phyloP scores from a whole-genome alignment of 2,329 filamentous ascomycete species.

The Epichloe brachyelytri region DNA sequence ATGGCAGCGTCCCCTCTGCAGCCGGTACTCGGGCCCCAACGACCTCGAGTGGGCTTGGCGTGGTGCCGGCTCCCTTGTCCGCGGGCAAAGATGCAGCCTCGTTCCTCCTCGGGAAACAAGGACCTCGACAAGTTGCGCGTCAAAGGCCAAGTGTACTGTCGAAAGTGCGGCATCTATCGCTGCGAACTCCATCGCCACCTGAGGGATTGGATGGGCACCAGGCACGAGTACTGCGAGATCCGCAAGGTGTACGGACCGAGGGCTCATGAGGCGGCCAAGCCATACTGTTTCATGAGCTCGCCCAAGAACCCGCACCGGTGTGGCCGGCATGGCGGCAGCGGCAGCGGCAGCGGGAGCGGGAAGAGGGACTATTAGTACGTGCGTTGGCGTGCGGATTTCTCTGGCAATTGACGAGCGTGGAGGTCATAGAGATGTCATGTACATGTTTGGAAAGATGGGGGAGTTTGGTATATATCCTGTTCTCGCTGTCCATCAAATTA shows the following conservation, averaged over 20 bases:
- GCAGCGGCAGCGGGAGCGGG: neutral
- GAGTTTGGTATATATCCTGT: too few species aligned
- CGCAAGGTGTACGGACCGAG: slow-evolving; percentile 41
- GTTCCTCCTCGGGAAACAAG: slow-evolving; percentile 6
- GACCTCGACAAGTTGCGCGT: slow-evolving; percentile 36
- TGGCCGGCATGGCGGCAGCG: slow-evolving; percentile 35
- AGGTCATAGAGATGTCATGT: too few species aligned
- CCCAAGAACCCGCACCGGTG: slow-evolving; percentile 46
- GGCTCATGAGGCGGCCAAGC: slow-evolving; percentile 32
- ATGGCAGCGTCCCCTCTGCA: slow-evolving; percentile 42
- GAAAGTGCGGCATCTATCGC: slow-evolving; percentile 46
- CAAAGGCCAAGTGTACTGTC: slow-evolving; percentile 47
- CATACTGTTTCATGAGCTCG: slow-evolving; percentile 46
- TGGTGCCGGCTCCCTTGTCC: slow-evolving; percentile 33
- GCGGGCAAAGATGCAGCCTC: slow-evolving; percentile 7
- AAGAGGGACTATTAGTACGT: slow-evolving; percentile 5
- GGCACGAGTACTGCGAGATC: slow-evolving; percentile 47
- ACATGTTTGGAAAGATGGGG: too few species aligned
- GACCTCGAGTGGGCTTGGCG: slow-evolving; percentile 53
- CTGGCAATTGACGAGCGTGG: too few species aligned
- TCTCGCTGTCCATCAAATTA: too few species aligned
- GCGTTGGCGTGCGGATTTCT: too few species aligned
- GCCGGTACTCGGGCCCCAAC: slow-evolving; percentile 46
- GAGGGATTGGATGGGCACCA: slow-evolving; percentile 43
- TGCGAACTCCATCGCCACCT: slow-evolving; percentile 53